Percentiles rank a stretch among this genome's conserved stretches.
These are phyloP conservation scores for Friedmanniomyces simplex DNA, from an alignment of 495 filamentous ascomycete species.

Conservation along the genomic window DNA sequence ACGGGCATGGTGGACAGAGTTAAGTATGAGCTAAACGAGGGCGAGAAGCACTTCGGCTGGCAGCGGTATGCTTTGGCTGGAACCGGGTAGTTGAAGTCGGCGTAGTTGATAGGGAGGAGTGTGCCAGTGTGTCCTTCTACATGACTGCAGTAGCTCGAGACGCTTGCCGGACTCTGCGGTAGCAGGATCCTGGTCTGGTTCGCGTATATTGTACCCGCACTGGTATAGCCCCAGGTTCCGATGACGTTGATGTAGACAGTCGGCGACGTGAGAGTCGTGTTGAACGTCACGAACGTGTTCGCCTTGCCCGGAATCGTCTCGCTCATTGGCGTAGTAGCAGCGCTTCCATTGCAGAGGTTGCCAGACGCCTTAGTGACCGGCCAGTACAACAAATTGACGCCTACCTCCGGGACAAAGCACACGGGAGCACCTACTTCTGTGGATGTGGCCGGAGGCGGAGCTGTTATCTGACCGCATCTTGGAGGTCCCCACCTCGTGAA, in stretches of 20 bases:
- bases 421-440: background rate
- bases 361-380: background rate
- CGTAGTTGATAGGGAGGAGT: background rate
- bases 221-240: background rate
- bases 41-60: slow-evolving; percentile 9
- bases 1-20: too few species aligned
- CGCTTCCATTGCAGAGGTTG: background rate
- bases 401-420: background rate
- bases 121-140: background rate
- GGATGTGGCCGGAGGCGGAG: background rate
- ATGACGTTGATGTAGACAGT: slow-evolving; percentile 5
- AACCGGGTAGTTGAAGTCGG: slow-evolving; percentile 7
- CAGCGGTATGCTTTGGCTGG: slow-evolving; percentile 8
- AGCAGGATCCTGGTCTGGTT: slow-evolving; percentile 1
- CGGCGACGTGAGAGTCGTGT: slow-evolving; percentile 2
- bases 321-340: background rate
- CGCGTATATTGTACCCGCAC: background rate
- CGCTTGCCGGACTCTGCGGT: background rate
- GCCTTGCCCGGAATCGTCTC: background rate
- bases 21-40: too few species aligned
- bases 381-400: slow-evolving; percentile 6
- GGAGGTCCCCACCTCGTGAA: too few species aligned
- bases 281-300: background rate
- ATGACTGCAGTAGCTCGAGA: background rate
- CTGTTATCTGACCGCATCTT: too few species aligned